These are phyloP conservation scores for Kodamaea laetipori DNA, from an alignment of 805 yeast species.

Conservation along the genomic window DNA sequence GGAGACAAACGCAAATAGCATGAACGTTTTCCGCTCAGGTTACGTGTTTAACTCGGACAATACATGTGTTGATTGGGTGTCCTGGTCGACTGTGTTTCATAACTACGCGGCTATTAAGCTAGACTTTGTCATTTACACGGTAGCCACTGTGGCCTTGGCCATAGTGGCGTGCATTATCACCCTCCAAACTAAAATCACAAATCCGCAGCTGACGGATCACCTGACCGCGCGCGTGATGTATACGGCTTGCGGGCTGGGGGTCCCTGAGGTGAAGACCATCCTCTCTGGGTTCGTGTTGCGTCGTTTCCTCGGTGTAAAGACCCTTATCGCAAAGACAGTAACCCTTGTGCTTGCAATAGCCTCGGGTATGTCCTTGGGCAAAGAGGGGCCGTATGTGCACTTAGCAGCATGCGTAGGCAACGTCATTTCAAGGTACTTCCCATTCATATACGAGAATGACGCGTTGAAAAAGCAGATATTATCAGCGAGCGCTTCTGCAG, in stretches of 20 bases:
- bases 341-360: slow-evolving; percentile 56
- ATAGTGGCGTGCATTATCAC: slow-evolving; percentile 47
- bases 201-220: neutral
- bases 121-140: slow-evolving; percentile 40
- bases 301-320: slow-evolving; percentile 52
- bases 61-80: slow-evolving; percentile 36
- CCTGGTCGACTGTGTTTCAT: slow-evolving; percentile 43
- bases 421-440: slow-evolving; percentile 48
- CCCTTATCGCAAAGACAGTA: slow-evolving; percentile 49
- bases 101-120: slow-evolving; percentile 10
- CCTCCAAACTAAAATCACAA: slow-evolving; percentile 45
- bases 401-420: slow-evolving; percentile 61
- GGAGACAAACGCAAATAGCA: neutral
- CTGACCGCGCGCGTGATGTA: slow-evolving; percentile 33
- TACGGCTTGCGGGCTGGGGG: slow-evolving; percentile 61
- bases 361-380: slow-evolving; percentile 58
- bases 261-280: slow-evolving; percentile 62
- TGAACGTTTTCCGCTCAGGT: slow-evolving; percentile 22
- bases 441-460: slow-evolving; percentile 49
- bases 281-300: slow-evolving; percentile 60
- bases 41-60: slow-evolving; percentile 15
- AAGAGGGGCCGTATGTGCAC: slow-evolving; percentile 66
- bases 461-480: slow-evolving; percentile 53
- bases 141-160: slow-evolving; percentile 46
- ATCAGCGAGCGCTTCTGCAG: slow-evolving; percentile 59